phyloP scores from a whole-genome alignment of 257 asterid species.

The Cynanchum wilfordii region DNA sequence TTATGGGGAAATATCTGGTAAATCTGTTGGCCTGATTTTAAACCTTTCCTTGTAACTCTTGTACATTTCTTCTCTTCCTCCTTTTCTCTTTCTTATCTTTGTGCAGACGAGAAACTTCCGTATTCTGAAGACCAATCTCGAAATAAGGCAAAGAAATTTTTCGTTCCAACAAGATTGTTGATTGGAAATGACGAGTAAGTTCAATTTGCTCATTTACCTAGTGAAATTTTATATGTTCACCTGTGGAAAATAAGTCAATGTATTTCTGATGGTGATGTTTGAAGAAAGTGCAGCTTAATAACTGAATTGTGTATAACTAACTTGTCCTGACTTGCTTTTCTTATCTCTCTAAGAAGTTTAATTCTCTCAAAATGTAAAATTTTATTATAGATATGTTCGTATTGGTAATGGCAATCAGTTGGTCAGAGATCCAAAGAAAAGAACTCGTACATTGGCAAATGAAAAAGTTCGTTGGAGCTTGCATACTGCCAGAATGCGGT shows the following conservation, averaged over 20 bases:
- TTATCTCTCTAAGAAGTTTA: background rate
- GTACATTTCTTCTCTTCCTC: conserved; percentile 20
- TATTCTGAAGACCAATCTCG: conserved; percentile 33
- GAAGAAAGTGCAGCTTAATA: background rate
- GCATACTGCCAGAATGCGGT: conserved; percentile 84
- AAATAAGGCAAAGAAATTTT: conserved; percentile 48
- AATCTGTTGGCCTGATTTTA: conserved; percentile 1
- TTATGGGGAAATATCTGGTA: background rate
- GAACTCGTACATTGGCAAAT: conserved; percentile 74
- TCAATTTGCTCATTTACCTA: conserved; percentile 14
- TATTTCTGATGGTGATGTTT: background rate
- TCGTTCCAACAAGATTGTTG: conserved; percentile 68
- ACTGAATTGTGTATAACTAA: background rate
- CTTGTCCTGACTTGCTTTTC: background rate
- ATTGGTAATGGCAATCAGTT: conserved; percentile 89
- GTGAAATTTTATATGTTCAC: background rate
- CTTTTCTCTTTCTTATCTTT: background rate
- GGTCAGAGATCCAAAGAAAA: conserved; percentile 89
- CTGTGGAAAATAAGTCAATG: background rate
- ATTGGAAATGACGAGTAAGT: conserved; percentile 91
- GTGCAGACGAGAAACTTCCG: conserved; percentile 50
- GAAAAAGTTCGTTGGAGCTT: conserved; percentile 96
- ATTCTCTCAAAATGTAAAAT: conserved; percentile 17
- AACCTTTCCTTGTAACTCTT: conserved; percentile 20
- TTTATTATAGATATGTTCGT: conserved; percentile 64